Conservation (phyloP, 257 asterid genomes). For the Solanum bulbocastanum region DNA sequence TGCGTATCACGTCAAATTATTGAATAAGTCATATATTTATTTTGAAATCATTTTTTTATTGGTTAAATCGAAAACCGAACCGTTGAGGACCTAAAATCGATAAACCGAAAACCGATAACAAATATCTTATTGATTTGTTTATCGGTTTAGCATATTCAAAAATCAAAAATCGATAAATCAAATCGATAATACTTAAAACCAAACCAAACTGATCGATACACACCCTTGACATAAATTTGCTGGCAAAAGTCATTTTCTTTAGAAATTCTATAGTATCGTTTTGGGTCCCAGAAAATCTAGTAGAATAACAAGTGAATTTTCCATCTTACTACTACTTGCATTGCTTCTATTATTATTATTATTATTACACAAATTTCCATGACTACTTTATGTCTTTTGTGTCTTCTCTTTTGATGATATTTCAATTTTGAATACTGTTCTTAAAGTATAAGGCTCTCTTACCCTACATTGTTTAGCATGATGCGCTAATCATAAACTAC, state of each 20-base stretch:
- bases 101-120: no score
- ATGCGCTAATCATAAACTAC: background rate
- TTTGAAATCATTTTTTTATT: no score
- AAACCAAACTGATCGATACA: no score
- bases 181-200: no score
- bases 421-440: background rate
- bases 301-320: background rate
- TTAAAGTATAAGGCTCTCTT: background rate
- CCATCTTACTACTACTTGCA: background rate
- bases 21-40: no score
- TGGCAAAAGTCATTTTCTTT: slow-evolving; percentile 6
- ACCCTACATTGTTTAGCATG: background rate
- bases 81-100: no score
- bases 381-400: background rate
- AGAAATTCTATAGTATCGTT: background rate
- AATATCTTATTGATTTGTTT: no score
- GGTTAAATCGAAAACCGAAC: no score
- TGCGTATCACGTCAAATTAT: no score
- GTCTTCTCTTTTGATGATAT: background rate
- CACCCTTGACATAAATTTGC: background rate
- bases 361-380: background rate
- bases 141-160: no score
- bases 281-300: slow-evolving; percentile 6
- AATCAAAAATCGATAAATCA: no score
- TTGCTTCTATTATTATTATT: background rate